These are phyloP conservation scores for Zychaea mexicana DNA, from an alignment of 371 early-diverging fungal genomes.

Conservation along the genomic window DNA sequence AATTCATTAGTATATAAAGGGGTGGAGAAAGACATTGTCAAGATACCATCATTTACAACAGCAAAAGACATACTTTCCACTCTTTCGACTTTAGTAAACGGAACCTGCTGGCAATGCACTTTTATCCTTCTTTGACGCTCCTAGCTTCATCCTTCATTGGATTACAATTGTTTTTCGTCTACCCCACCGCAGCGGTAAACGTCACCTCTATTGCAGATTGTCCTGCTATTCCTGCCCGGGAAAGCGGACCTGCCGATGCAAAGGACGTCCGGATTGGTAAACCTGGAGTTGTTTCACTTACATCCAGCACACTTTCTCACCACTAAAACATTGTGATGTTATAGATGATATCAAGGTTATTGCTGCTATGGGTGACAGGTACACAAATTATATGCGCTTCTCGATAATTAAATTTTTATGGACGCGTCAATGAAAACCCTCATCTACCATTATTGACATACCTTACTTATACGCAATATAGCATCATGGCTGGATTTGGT, in stretches of 20 bases:
- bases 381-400: neutral
- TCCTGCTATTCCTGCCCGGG: neutral
- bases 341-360: slow-evolving; percentile 26
- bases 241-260: slow-evolving; percentile 3
- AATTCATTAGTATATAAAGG: neutral
- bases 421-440: too few species aligned
- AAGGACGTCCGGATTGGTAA: slow-evolving; percentile 18
- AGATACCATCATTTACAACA: too few species aligned
- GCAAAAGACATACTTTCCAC: too few species aligned
- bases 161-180: neutral
- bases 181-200: neutral
- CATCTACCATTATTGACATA: too few species aligned
- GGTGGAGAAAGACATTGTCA: too few species aligned
- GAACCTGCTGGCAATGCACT: neutral
- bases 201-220: neutral
- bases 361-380: slow-evolving; percentile 28
- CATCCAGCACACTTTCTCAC: neutral
- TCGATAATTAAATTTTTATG: too few species aligned
- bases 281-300: neutral
- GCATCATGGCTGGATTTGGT: slow-evolving; percentile 39
- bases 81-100: too few species aligned
- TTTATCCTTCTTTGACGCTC: neutral
- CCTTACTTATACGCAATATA: neutral
- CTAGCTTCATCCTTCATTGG: neutral
- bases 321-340: neutral